Evolutionary conservation across 225 moss, liverwort and hornwort genomes (phyloP).

Genomic region (Bryoerythrophyllum caledonicum): DNA sequence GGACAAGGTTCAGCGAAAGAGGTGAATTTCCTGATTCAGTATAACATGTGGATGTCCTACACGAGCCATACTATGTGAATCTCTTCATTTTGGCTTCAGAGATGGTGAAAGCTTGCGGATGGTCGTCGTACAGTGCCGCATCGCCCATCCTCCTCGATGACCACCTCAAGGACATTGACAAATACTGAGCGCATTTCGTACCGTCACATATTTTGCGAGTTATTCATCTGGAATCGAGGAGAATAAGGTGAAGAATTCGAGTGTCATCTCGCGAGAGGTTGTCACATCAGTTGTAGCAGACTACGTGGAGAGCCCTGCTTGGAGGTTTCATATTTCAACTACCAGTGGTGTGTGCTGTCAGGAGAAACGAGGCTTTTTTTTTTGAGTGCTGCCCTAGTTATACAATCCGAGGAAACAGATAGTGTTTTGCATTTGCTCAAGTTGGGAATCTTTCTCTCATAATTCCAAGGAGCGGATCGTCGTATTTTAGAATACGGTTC

Average conservation of each 20-base stretch:
- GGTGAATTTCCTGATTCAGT: constrained; percentile 14
- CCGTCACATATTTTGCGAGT: constrained; percentile 9
- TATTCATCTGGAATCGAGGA: neutral
- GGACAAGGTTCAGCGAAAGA: constrained; percentile 76
- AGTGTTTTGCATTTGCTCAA: neutral
- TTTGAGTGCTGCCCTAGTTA: neutral
- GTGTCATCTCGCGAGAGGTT: constrained; percentile 15
- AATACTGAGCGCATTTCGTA: constrained; percentile 12
- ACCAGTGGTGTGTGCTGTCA: neutral
- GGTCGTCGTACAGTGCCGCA: constrained; percentile 18
- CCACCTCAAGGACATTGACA: constrained; percentile 15
- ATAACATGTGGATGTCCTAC: constrained; percentile 5
- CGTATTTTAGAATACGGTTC: constrained; percentile 5
- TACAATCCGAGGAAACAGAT: neutral
- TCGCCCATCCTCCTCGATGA: constrained; percentile 11
- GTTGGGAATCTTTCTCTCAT: neutral
- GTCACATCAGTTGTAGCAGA: neutral
- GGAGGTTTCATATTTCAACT: constrained; percentile 13
- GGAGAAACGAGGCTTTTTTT: constrained; percentile 8
- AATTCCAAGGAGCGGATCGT: no score
- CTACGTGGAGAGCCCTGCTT: constrained; percentile 12
- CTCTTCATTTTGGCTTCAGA: constrained; percentile 13
- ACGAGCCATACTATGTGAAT: neutral
- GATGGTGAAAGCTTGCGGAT: constrained; percentile 9
- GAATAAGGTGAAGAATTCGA: constrained; percentile 27